Evolutionary conservation across 2,329 filamentous ascomycete genomes (phyloP).

Genomic region (Trichophyton mentagrophytes): DNA sequence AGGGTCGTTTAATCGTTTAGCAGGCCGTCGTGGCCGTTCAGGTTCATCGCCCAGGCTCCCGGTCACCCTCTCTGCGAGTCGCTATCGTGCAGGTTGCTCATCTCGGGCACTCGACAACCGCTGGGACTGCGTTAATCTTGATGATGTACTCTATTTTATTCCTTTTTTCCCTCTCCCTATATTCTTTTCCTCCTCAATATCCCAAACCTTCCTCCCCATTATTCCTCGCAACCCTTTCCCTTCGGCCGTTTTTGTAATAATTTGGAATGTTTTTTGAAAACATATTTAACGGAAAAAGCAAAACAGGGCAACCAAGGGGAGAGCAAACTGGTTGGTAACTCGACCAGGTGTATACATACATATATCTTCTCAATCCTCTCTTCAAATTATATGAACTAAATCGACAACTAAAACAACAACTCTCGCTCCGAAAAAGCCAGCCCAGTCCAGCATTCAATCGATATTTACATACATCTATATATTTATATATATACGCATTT

Average conservation of each 20-base stretch:
- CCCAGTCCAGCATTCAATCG: background rate
- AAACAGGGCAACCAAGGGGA: background rate
- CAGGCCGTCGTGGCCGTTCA: background rate
- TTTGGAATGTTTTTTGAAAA: constrained; percentile 1
- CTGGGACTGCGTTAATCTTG: background rate
- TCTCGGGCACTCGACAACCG: background rate
- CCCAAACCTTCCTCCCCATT: constrained; percentile 1
- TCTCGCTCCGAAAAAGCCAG: background rate
- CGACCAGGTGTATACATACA: background rate
- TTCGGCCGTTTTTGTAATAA: background rate
- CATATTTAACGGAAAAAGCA: background rate
- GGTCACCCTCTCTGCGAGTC: background rate
- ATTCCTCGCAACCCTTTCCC: constrained; percentile 1
- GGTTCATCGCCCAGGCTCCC: background rate
- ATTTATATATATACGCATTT: background rate
- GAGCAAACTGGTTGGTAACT: background rate
- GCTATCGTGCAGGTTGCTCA: background rate
- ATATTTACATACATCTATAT: background rate
- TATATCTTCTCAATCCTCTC: background rate
- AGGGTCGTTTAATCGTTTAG: background rate
- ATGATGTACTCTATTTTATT: background rate
- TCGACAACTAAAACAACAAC: background rate
- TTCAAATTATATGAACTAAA: background rate
- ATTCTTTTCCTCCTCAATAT: background rate
- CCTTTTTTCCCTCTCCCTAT: background rate